These are phyloP conservation scores for Lepraria neglecta DNA, from an alignment of 495 filamentous ascomycete species.

Conservation along the genomic window DNA sequence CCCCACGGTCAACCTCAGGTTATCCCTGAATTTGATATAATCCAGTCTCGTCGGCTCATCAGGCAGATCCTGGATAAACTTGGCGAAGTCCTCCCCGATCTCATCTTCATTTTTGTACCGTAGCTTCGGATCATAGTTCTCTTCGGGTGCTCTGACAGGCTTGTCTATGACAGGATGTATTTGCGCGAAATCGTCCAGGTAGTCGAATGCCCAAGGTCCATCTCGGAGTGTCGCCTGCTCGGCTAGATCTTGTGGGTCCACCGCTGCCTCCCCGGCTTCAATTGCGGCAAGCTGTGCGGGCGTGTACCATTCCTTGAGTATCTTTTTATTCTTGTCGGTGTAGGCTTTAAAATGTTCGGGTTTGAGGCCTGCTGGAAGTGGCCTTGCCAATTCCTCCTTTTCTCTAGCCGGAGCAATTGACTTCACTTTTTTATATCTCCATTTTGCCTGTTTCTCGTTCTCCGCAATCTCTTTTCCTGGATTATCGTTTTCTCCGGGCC, in stretches of 20 bases:
- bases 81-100: constrained; percentile 50
- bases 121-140: constrained; percentile 53
- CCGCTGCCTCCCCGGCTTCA: constrained; percentile 74
- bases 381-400: neutral
- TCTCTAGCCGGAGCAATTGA: constrained; percentile 15
- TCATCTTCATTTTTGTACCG: constrained; percentile 56
- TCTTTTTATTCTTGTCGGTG: constrained; percentile 57
- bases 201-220: constrained; percentile 66
- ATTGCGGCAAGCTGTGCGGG: constrained; percentile 77
- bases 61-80: constrained; percentile 50
- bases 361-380: constrained; percentile 16
- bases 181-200: constrained; percentile 79
- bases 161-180: constrained; percentile 72
- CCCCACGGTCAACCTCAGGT: constrained; percentile 43
- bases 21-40: constrained; percentile 44
- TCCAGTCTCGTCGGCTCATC: constrained; percentile 39
- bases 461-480: constrained; percentile 14
- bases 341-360: constrained; percentile 56
- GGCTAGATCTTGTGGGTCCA: constrained; percentile 70
- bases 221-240: constrained; percentile 59
- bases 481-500: constrained; percentile 6
- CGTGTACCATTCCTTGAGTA: constrained; percentile 62
- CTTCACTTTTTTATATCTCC: no score
- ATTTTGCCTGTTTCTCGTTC: neutral
- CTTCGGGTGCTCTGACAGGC: constrained; percentile 46